Percentiles rank a stretch among this genome's conserved stretches.
Conservation (phyloP, 2,329 filamentous ascomycete species). For the Mariannaea elegans region DNA sequence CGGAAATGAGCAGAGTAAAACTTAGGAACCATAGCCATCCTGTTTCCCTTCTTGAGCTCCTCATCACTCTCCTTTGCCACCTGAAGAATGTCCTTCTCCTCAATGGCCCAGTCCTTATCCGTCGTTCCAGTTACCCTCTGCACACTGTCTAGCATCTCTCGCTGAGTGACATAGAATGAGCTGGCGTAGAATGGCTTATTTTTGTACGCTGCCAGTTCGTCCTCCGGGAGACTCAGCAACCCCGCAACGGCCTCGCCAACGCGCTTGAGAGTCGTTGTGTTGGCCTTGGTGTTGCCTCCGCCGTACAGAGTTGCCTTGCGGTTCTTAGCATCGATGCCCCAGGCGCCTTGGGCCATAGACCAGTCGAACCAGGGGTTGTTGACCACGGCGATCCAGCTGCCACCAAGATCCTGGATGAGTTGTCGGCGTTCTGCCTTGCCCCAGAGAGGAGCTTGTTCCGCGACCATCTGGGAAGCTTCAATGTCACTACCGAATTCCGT, state of each 20-base stretch:
- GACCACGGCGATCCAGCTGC: slow-evolving; percentile 45
- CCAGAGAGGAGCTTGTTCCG: slow-evolving; percentile 33
- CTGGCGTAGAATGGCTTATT: slow-evolving; percentile 55
- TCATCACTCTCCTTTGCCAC: slow-evolving; percentile 24
- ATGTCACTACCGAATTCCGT: slow-evolving; percentile 44
- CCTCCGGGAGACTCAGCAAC: slow-evolving; percentile 46
- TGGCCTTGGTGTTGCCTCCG: slow-evolving; percentile 40
- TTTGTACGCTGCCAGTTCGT: slow-evolving; percentile 37
- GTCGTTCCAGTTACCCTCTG: slow-evolving; percentile 65
- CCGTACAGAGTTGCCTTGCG: slow-evolving; percentile 43
- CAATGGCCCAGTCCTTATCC: slow-evolving; percentile 56
- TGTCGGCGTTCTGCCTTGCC: slow-evolving; percentile 39
- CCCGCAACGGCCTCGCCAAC: slow-evolving; percentile 48
- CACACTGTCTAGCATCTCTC: slow-evolving; percentile 69
- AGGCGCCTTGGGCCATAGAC: slow-evolving; percentile 38
- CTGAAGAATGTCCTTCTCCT: slow-evolving; percentile 10
- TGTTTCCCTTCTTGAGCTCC: slow-evolving; percentile 30
- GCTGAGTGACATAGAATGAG: slow-evolving; percentile 66
- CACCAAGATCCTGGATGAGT: slow-evolving; percentile 42
- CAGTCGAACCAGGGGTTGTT: slow-evolving; percentile 48
- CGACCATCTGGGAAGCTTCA: slow-evolving; percentile 33
- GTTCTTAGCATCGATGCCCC: slow-evolving; percentile 44
- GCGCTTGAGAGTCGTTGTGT: slow-evolving; percentile 42
- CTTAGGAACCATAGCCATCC: slow-evolving; percentile 27
- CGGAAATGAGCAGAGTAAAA: slow-evolving; percentile 43